phyloP scores from a whole-genome alignment of 2,329 filamentous ascomycete species.

The Aschersonia sp. region DNA sequence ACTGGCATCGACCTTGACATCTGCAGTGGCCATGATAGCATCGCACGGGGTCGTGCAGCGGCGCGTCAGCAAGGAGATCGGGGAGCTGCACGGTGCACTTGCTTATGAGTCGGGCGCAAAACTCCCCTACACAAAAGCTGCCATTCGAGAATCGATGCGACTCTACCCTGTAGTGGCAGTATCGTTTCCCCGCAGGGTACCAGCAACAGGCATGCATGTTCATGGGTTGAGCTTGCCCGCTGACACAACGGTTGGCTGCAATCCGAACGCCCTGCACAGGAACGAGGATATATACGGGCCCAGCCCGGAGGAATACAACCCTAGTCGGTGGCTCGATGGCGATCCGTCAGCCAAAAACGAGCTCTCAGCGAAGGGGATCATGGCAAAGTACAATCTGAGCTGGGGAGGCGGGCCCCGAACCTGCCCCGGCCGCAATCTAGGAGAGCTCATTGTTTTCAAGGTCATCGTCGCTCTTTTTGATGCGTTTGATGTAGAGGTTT shows the following conservation, averaged over 20 bases:
- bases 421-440: constrained; percentile 35
- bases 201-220: constrained; percentile 18
- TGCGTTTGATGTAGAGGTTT: constrained; percentile 28
- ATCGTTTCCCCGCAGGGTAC: constrained; percentile 32
- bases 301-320: constrained; percentile 26
- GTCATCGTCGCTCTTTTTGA: constrained; percentile 24
- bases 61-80: constrained; percentile 19
- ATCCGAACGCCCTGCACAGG: constrained; percentile 33
- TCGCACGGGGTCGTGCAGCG: constrained; percentile 18
- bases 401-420: constrained; percentile 37
- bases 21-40: constrained; percentile 31
- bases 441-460: constrained; percentile 33
- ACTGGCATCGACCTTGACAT: constrained; percentile 35
- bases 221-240: constrained; percentile 26
- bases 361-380: constrained; percentile 13
- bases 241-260: constrained; percentile 35
- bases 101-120: constrained; percentile 1
- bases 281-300: constrained; percentile 33
- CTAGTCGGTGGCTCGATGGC: constrained; percentile 30
- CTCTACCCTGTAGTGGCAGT: constrained; percentile 36
- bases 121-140: constrained; percentile 17
- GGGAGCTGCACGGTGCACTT: constrained; percentile 4
- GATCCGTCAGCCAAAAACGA: constrained; percentile 6
- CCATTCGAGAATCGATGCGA: constrained; percentile 35
- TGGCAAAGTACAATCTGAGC: constrained; percentile 33